Evolutionary conservation across 108 stramenopile species (phyloP).

Genomic region (Ochromonas danica): DNA sequence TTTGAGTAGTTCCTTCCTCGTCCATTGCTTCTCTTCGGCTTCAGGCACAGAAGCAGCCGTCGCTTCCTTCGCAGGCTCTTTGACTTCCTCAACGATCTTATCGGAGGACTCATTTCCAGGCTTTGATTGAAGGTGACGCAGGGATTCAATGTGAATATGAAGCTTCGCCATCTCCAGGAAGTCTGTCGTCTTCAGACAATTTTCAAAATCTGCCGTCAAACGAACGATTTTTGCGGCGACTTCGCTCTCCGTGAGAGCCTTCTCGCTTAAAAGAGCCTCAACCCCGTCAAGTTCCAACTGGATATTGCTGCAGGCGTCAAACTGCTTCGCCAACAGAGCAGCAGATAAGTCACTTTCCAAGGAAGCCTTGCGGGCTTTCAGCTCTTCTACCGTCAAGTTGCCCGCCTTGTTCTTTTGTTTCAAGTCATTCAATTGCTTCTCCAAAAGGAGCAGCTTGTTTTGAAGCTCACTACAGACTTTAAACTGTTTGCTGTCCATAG

Average conservation of each 20-base stretch:
- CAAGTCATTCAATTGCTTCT: neutral
- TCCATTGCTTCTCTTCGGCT: too few species aligned
- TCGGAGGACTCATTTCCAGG: neutral
- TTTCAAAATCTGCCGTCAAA: neutral
- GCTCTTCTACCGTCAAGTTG: neutral
- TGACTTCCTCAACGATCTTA: neutral
- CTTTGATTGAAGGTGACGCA: neutral
- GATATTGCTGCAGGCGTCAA: neutral
- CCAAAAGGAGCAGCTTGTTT: neutral
- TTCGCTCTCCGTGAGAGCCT: neutral
- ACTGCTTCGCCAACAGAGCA: neutral
- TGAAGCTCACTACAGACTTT: neutral
- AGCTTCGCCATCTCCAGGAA: slow-evolving; percentile 5
- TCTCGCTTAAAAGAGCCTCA: neutral
- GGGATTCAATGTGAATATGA: neutral
- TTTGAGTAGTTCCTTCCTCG: neutral
- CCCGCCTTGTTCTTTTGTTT: neutral
- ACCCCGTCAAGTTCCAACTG: neutral
- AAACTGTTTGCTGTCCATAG: slow-evolving; percentile 4
- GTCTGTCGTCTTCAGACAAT: neutral
- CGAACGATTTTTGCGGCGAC: neutral
- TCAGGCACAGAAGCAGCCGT: too few species aligned
- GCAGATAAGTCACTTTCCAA: neutral
- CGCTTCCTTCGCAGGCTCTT: neutral
- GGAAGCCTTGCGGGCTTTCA: neutral